Conservation (phyloP, 768 basidiomycete species). For the Lactarius sanguifluus region DNA sequence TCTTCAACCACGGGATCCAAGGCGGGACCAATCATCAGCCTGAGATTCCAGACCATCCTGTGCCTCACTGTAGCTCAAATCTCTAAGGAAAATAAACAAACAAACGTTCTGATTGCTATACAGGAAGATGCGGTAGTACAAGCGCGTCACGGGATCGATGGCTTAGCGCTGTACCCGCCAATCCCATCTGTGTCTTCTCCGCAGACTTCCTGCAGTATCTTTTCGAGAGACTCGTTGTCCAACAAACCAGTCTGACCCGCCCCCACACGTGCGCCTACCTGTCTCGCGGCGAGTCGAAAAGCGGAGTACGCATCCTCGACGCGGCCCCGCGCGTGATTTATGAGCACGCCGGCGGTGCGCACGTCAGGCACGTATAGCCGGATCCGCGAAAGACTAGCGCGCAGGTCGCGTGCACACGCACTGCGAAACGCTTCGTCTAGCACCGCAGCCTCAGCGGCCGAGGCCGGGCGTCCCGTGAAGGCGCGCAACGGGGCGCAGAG, state of each 20-base stretch:
- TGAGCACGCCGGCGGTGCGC: conserved; percentile 71
- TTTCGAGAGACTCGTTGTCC: conserved; percentile 39
- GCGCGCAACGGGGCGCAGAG: conserved; percentile 59
- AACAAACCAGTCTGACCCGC: conserved; percentile 35
- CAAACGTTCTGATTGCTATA: no score
- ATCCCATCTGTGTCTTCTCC: conserved; percentile 3
- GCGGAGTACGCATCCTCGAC: conserved; percentile 72
- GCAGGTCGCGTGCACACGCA: conserved; percentile 55
- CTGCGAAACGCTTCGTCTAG: conserved; percentile 56
- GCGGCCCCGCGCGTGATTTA: conserved; percentile 73
- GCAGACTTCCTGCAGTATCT: conserved; percentile 25
- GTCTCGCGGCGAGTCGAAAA: conserved; percentile 64
- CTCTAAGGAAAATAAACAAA: no score
- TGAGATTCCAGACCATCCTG: no score
- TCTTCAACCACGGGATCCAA: no score
- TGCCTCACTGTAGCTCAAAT: no score
- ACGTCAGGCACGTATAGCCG: conserved; percentile 79
- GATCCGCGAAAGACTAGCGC: conserved; percentile 56
- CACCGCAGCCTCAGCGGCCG: conserved; percentile 50
- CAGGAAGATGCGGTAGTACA: no score
- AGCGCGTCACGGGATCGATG: no score
- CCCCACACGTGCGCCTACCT: conserved; percentile 44
- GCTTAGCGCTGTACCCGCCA: no score
- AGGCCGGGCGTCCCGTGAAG: conserved; percentile 62
- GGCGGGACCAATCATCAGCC: no score